Conservation (phyloP, 192 early-diverging fungal species). For the Rhizoclosmatium globosum region DNA sequence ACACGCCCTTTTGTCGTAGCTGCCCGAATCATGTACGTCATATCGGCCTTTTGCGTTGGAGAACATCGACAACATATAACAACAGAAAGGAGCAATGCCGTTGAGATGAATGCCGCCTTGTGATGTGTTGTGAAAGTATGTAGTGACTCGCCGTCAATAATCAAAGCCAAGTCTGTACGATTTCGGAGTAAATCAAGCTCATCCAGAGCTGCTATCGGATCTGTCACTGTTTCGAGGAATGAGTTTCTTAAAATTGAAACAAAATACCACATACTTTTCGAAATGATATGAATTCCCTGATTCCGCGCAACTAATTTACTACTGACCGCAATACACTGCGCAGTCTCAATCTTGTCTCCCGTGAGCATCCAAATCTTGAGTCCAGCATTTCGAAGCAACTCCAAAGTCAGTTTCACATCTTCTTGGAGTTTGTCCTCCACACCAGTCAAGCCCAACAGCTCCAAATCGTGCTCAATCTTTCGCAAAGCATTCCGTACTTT, state of each 20-base stretch:
- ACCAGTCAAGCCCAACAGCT: conserved; percentile 91
- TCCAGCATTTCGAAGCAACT: conserved; percentile 89
- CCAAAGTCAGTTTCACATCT: conserved; percentile 87
- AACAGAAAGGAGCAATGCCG: conserved; percentile 78
- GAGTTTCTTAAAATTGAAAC: not conserved
- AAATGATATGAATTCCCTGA: conserved; percentile 83
- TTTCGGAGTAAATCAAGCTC: conserved; percentile 77
- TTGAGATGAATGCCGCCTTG: conserved; percentile 79
- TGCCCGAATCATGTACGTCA: conserved; percentile 75
- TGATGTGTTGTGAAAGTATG: conserved; percentile 78
- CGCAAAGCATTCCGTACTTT: conserved; percentile 73
- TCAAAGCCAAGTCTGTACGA: conserved; percentile 79
- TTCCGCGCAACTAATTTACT: conserved; percentile 89
- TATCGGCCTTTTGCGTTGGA: conserved; percentile 96
- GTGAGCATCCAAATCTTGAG: conserved; percentile 98
- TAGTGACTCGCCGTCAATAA: conserved; percentile 94
- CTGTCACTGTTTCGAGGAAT: conserved; percentile 25
- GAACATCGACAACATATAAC: conserved; percentile 96
- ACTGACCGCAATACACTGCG: conserved; percentile 93
- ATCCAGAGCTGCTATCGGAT: conserved; percentile 63
- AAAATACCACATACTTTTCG: conserved; percentile 57
- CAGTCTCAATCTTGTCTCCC: conserved; percentile 97
- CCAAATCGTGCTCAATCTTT: conserved; percentile 84
- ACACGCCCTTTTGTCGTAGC: conserved; percentile 72
- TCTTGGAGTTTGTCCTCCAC: conserved; percentile 98